Percentiles rank a stretch among this genome's conserved stretches.
Conservation (phyloP, 257 asterid genomes). For the Capsicum rhomboideum region DNA sequence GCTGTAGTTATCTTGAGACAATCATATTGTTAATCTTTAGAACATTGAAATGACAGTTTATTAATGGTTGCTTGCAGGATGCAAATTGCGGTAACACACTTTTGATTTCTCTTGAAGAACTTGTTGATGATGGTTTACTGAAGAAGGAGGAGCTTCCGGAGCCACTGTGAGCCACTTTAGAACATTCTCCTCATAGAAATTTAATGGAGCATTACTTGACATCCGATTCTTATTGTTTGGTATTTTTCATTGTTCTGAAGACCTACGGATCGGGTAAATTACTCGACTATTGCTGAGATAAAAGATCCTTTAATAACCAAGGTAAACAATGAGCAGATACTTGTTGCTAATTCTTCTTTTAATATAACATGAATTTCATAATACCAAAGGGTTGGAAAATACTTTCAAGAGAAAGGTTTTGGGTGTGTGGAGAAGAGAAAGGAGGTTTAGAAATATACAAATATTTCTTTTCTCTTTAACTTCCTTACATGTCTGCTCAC, state of each 20-base stretch:
- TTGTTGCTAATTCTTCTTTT: background rate
- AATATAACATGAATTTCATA: background rate
- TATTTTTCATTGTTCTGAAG: constrained; percentile 30
- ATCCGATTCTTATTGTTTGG: background rate
- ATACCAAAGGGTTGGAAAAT: background rate
- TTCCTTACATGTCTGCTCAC: background rate
- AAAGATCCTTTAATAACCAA: constrained; percentile 78
- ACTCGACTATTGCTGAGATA: constrained; percentile 51
- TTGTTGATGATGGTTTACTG: constrained; percentile 82
- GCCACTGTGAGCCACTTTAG: constrained; percentile 52
- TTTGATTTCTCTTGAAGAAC: constrained; percentile 87
- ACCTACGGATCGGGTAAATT: constrained; percentile 64
- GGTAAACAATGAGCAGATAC: constrained; percentile 29
- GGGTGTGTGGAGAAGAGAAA: background rate
- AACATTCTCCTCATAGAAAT: background rate
- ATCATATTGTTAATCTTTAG: background rate
- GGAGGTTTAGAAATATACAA: background rate
- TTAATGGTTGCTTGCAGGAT: constrained; percentile 46
- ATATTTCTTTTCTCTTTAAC: background rate
- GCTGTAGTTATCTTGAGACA: background rate
- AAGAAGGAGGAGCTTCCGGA: constrained; percentile 72
- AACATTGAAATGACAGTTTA: background rate
- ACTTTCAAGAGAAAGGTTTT: background rate
- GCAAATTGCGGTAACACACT: constrained; percentile 97
- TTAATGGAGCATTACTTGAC: constrained; percentile 1